Evolutionary conservation across 345 rosid genomes (phyloP).

Genomic region (Cardamine resedifolia): DNA sequence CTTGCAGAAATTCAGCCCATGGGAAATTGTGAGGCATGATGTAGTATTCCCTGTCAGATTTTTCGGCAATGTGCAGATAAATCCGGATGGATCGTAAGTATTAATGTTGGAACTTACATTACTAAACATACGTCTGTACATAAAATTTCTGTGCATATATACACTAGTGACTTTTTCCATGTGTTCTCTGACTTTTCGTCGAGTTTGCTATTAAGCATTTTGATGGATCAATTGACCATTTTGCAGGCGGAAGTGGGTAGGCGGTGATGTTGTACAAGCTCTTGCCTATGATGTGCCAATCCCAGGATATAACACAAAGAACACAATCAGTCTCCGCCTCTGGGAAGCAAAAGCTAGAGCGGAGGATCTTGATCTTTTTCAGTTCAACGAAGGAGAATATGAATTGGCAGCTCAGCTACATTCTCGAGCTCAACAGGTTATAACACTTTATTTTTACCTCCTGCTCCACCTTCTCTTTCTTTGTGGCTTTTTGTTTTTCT

Average conservation of each 20-base stretch:
- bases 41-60: constrained; percentile 83
- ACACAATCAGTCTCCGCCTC: constrained; percentile 93
- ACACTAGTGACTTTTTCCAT: not conserved
- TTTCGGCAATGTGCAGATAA: constrained; percentile 72
- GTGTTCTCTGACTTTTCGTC: not conserved
- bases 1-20: constrained; percentile 94
- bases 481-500: constrained; percentile 3
- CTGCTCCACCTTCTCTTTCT: constrained; percentile 14
- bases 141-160: not conserved
- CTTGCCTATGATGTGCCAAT: constrained; percentile 95
- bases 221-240: constrained; percentile 18
- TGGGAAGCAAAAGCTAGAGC: constrained; percentile 95
- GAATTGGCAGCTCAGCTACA: constrained; percentile 87
- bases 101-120: constrained; percentile 20
- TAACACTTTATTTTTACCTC: not conserved
- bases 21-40: constrained; percentile 98
- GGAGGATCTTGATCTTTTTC: constrained; percentile 74
- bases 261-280: constrained; percentile 85
- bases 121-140: not conserved
- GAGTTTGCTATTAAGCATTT: constrained; percentile 23
- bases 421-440: constrained; percentile 81
- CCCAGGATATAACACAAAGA: constrained; percentile 92
- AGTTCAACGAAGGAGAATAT: constrained; percentile 93
- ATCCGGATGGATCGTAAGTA: constrained; percentile 86
- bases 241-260: constrained; percentile 83